Evolutionary conservation across 371 early-diverging fungal genomes (phyloP).

Genomic region (Apophysomyces ossiformis): DNA sequence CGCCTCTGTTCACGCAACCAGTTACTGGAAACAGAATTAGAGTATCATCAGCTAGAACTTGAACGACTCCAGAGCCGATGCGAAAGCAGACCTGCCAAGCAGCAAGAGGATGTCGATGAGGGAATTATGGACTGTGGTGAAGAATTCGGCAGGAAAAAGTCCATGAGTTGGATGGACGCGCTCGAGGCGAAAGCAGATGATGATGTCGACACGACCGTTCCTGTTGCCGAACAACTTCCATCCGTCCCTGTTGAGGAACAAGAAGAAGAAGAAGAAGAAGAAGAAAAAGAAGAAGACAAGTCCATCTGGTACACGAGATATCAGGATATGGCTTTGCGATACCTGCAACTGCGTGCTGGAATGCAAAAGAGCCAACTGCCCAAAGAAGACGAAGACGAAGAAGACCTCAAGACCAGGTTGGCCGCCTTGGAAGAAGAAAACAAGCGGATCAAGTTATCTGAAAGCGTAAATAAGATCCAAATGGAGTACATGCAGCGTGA

Average conservation of each 20-base stretch:
- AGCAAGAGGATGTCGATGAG: conserved; percentile 16
- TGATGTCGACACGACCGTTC: conserved; percentile 16
- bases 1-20: conserved; percentile 23
- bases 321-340: background rate
- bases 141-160: conserved; percentile 23
- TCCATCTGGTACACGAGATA: background rate
- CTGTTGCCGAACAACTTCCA: conserved; percentile 10
- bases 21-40: conserved; percentile 4
- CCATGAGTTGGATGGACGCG: background rate
- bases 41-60: conserved; percentile 14
- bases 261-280: background rate
- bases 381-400: conserved; percentile 3
- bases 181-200: background rate
- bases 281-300: background rate
- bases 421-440: conserved; percentile 29
- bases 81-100: background rate
- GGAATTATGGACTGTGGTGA: conserved; percentile 25
- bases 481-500: conserved; percentile 34
- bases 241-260: background rate
- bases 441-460: conserved; percentile 31
- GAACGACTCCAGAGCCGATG: conserved; percentile 12
- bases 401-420: background rate
- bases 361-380: background rate
- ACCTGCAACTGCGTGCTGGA: background rate
- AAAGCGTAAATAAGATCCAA: conserved; percentile 34